Evolutionary conservation across 1,284 basidiomycete species (phyloP).

Genomic region (Malassezia psittaci): DNA sequence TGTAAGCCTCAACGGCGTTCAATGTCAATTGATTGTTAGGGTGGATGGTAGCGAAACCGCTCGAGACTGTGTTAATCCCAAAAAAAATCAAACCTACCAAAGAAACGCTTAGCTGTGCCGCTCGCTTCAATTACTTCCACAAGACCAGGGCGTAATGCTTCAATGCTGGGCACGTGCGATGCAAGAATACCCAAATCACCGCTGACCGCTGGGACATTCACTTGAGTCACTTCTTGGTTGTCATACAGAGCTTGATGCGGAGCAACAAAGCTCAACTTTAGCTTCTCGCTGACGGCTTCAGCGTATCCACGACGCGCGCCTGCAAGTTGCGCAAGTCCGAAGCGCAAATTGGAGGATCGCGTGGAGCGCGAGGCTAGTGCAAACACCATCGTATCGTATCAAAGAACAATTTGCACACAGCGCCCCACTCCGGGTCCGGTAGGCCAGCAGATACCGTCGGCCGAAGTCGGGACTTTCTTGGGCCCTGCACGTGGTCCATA

Average conservation of each 20-base stretch:
- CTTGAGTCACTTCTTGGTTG: constrained; percentile 36
- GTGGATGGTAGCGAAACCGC: constrained; percentile 95
- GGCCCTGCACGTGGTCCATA: constrained; percentile 4
- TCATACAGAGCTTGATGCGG: constrained; percentile 38
- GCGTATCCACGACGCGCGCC: constrained; percentile 44
- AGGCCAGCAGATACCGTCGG: constrained; percentile 17
- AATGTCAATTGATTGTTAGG: constrained; percentile 93
- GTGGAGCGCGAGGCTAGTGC: constrained; percentile 18
- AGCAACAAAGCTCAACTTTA: constrained; percentile 43
- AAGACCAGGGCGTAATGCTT: constrained; percentile 45
- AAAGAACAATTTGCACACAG: constrained; percentile 3
- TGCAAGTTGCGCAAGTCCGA: constrained; percentile 9
- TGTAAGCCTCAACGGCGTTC: constrained; percentile 92
- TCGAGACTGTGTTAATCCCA: constrained; percentile 60
- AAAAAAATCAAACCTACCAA: constrained; percentile 22
- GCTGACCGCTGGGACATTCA: constrained; percentile 37
- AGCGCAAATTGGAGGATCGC: constrained; percentile 13
- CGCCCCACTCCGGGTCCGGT: constrained; percentile 11
- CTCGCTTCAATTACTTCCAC: constrained; percentile 44
- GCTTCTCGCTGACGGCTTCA: constrained; percentile 46
- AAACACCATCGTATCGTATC: constrained; percentile 17
- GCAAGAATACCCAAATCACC: constrained; percentile 48
- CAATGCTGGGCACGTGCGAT: constrained; percentile 44
- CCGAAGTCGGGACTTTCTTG: constrained; percentile 15
- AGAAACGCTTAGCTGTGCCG: constrained; percentile 44